Conservation (phyloP, 768 basidiomycete species). For the Hypholoma fasciculare region DNA sequence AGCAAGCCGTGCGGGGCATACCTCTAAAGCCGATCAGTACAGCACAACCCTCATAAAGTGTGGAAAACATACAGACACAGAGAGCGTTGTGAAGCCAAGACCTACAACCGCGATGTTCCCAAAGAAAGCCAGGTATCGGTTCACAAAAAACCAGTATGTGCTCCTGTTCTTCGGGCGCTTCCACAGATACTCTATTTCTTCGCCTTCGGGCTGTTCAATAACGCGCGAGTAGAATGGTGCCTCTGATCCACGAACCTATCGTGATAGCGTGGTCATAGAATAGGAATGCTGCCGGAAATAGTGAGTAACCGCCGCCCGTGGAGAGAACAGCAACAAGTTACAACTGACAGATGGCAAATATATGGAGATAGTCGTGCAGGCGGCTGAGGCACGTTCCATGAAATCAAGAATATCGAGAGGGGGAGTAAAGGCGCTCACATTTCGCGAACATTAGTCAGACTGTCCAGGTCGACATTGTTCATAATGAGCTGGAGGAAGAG, state of each 20-base stretch:
- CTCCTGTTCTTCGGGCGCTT: slow-evolving; percentile 35
- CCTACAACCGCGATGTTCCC: slow-evolving; percentile 33
- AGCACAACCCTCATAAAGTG: background rate
- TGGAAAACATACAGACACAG: slow-evolving; percentile 18
- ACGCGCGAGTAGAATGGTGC: background rate
- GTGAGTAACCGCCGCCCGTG: background rate
- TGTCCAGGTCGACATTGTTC: slow-evolving; percentile 13
- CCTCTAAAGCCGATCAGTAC: slow-evolving; percentile 5
- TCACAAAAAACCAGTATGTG: slow-evolving; percentile 46
- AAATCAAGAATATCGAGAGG: background rate
- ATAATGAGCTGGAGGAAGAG: slow-evolving; percentile 2
- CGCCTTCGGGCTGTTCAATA: slow-evolving; percentile 18
- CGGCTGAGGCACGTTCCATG: slow-evolving; percentile 9
- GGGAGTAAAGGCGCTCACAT: background rate
- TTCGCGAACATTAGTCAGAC: background rate
- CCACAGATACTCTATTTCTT: slow-evolving; percentile 48
- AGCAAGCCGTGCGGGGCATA: background rate
- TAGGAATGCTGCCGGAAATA: slow-evolving; percentile 27
- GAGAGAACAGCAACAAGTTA: background rate
- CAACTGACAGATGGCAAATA: slow-evolving; percentile 31
- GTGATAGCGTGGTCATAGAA: slow-evolving; percentile 42
- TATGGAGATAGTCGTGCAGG: slow-evolving; percentile 30
- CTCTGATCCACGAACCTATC: slow-evolving; percentile 24
- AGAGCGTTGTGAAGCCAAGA: slow-evolving; percentile 28
- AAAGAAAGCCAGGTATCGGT: slow-evolving; percentile 48